These are phyloP conservation scores for Mortierella sp. DNA, from an alignment of 371 early-diverging fungal species.

Conservation along the genomic window DNA sequence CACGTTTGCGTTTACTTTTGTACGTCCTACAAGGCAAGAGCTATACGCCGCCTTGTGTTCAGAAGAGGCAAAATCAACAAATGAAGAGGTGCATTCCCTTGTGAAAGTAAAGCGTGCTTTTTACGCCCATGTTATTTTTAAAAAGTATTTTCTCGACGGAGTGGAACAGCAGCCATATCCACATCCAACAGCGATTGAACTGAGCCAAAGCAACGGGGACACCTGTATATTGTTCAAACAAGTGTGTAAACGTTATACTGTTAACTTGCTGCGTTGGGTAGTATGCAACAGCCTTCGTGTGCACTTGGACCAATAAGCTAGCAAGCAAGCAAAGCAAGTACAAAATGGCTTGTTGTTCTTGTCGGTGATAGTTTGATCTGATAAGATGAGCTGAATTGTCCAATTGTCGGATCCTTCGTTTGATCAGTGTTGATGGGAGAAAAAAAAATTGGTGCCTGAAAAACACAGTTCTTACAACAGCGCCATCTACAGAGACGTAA, in stretches of 20 bases:
- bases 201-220: no score
- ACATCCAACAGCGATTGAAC: no score
- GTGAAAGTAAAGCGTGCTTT: not conserved
- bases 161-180: no score
- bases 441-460: slow-evolving; percentile 2
- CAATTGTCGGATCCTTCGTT: not conserved
- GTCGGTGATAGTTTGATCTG: not conserved
- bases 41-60: not conserved
- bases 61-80: not conserved
- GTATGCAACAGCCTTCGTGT: no score
- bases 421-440: not conserved
- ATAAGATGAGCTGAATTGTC: not conserved
- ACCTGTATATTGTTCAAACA: no score
- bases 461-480: not conserved
- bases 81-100: not conserved
- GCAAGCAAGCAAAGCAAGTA: no score
- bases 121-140: not conserved
- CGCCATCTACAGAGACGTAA: not conserved
- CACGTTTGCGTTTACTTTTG: not conserved
- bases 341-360: no score
- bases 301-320: no score
- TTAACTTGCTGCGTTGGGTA: no score
- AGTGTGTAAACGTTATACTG: no score
- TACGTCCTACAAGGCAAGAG: not conserved
- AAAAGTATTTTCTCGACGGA: no score